Evolutionary conservation across 495 filamentous ascomycete genomes (phyloP).

Genomic region (Tirmania nivea): DNA sequence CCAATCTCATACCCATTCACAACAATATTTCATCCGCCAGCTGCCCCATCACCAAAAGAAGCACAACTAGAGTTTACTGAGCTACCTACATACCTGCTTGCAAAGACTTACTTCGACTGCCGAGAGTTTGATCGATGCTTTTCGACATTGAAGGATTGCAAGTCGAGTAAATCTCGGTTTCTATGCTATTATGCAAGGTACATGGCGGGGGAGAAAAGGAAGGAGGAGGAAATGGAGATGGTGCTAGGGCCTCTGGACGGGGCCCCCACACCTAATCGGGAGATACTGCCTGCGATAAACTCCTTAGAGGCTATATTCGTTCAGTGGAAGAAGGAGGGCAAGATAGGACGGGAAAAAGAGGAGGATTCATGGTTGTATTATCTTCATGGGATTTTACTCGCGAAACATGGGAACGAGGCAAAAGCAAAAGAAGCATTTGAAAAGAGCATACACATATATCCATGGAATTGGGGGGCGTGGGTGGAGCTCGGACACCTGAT

Average conservation of each 20-base stretch:
- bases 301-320: constrained; percentile 57
- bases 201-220: constrained; percentile 84
- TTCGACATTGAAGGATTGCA: constrained; percentile 30
- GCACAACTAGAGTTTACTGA: constrained; percentile 60
- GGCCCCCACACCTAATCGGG: constrained; percentile 60
- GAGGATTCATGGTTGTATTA: constrained; percentile 93
- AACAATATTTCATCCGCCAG: constrained; percentile 1
- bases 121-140: constrained; percentile 89
- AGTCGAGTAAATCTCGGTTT: constrained; percentile 30
- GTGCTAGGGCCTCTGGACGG: constrained; percentile 82
- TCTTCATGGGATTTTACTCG: constrained; percentile 75
- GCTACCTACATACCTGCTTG: constrained; percentile 61
- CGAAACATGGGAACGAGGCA: constrained; percentile 72
- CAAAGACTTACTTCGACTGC: constrained; percentile 89
- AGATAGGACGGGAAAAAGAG: constrained; percentile 23
- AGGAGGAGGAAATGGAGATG: constrained; percentile 94
- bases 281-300: constrained; percentile 50
- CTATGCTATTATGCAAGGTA: constrained; percentile 80
- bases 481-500: constrained; percentile 56
- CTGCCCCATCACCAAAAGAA: constrained; percentile 37
- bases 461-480: constrained; percentile 96
- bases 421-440: constrained; percentile 64
- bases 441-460: constrained; percentile 60
- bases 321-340: constrained; percentile 34
- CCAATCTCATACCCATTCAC: constrained; percentile 22